A percentile compares a stretch with the other conserved stretches of the same genome.
Conservation (phyloP, 2,329 filamentous ascomycete species). For the Microsporum audouinii region DNA sequence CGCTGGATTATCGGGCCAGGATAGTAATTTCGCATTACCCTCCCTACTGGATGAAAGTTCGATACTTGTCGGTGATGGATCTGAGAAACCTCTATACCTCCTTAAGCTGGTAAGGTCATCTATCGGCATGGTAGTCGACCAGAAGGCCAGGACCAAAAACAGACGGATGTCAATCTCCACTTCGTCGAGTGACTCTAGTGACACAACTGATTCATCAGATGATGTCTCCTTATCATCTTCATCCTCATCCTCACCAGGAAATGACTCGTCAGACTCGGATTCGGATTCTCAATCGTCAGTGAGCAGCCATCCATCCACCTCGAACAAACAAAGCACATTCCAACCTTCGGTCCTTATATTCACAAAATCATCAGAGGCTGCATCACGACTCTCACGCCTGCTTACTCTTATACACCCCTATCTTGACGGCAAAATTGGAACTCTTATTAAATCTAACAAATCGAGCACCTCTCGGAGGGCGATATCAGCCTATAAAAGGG, state of each 20-base stretch:
- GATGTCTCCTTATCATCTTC: conserved; percentile 21
- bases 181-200: conserved; percentile 14
- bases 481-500: conserved; percentile 52
- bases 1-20: conserved; percentile 11
- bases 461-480: conserved; percentile 58
- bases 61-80: conserved; percentile 56
- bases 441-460: conserved; percentile 67
- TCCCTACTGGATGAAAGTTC: conserved; percentile 52
- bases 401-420: conserved; percentile 55
- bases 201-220: conserved; percentile 24
- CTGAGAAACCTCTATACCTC: conserved; percentile 73
- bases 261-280: conserved; percentile 19
- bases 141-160: neutral
- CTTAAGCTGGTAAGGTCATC: conserved; percentile 54
- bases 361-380: conserved; percentile 78
- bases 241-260: conserved; percentile 15
- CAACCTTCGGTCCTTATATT: conserved; percentile 57
- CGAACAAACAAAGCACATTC: conserved; percentile 27
- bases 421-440: conserved; percentile 49
- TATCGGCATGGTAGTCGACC: conserved; percentile 19
- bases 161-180: neutral
- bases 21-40: conserved; percentile 40
- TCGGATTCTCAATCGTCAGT: conserved; percentile 14
- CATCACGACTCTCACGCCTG: conserved; percentile 73
- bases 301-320: conserved; percentile 12